Base-by-base conservation (phyloP, 306 rosid genomes). In the Cucumis melo region DNA sequence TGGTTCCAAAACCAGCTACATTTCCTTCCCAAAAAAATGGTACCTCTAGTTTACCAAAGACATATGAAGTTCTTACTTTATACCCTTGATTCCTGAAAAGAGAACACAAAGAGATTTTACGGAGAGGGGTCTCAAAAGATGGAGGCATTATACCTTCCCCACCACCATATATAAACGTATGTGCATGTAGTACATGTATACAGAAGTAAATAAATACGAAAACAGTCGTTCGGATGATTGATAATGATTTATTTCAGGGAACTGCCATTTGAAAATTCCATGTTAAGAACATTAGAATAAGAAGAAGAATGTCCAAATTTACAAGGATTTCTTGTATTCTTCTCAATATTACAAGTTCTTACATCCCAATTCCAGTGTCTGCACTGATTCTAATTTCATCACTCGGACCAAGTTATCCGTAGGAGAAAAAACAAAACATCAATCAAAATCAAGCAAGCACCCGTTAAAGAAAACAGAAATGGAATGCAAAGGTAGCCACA, bases 61-160 rank as follows among this genome's bases (percentile, higher is more conserved):
- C 84, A 21, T 66, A 78, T 23, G 82, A 74, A 24, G 76, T 80
- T 87, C 88, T 83, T 13, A 75, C 42, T 39, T 78, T 78, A 58
- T 83, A 80, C 17, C 84, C 80, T 75, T 39, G 82, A 59, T 63
- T 81, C 89, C 99, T 94, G 78, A 51, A 78, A 77, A 60, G 54
- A 85, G 53, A 64, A 44, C 76, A 42, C 78, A 38, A 34, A 19
- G 38, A 73, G 9, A 19, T 36, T 10, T 20, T 8, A 51, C 14
- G 50, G 32, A 62, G 66, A 15, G 13, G 17, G 55, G 8, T 42
- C 56, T 42, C 17, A 68, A 12, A 20, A 12, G 11, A 42, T 21
- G 56, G n/a, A 68, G 56, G 74, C 11, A 39, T 39, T 65, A 21
- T 68, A 70, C 23, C 46, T 17, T n/a, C 73, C 27, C 27, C 16